A percentile compares a stretch with the other conserved stretches of the same genome.
These are phyloP conservation scores for Kodamaea sp. DNA, from an alignment of 1,139 yeast genomes.

Conservation along the genomic window DNA sequence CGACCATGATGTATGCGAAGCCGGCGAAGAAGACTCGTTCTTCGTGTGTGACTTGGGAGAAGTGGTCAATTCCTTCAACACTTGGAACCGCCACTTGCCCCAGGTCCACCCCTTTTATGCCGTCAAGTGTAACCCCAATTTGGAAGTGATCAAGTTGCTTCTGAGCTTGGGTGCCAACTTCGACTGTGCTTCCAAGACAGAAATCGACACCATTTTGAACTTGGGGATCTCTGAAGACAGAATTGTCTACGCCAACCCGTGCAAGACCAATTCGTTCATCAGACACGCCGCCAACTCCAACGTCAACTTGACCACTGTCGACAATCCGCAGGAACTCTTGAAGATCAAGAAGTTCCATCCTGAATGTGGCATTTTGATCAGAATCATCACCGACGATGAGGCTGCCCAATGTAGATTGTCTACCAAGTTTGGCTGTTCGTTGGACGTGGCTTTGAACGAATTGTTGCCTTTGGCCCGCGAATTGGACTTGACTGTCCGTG, in stretches of 20 bases:
- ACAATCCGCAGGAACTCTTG: constrained; percentile 79
- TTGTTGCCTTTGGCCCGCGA: constrained; percentile 65
- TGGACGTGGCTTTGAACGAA: constrained; percentile 50
- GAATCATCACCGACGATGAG: constrained; percentile 90
- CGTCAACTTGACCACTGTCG: constrained; percentile 82
- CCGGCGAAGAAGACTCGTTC: constrained; percentile 86
- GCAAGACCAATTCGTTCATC: constrained; percentile 81
- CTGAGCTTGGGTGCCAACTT: constrained; percentile 70
- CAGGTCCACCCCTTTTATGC: constrained; percentile 85
- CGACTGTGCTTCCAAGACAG: constrained; percentile 92
- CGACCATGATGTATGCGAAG: constrained; percentile 61
- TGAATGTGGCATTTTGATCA: constrained; percentile 64
- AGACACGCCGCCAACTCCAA: constrained; percentile 61
- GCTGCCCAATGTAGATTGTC: constrained; percentile 85
- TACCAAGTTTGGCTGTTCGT: constrained; percentile 84
- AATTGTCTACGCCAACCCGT: constrained; percentile 91
- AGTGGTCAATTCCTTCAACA: constrained; percentile 55
- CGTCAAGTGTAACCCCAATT: constrained; percentile 87
- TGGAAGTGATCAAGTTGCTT: constrained; percentile 56
- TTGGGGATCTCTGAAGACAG: constrained; percentile 64
- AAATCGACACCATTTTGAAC: constrained; percentile 66
- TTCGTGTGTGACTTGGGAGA: constrained; percentile 86
- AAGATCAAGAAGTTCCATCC: constrained; percentile 75
- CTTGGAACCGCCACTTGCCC: constrained; percentile 70
- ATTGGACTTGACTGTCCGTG: constrained; percentile 64